Base-by-base conservation (phyloP, 2,329 filamentous ascomycete species). In the Venturia oleaginea region DNA sequence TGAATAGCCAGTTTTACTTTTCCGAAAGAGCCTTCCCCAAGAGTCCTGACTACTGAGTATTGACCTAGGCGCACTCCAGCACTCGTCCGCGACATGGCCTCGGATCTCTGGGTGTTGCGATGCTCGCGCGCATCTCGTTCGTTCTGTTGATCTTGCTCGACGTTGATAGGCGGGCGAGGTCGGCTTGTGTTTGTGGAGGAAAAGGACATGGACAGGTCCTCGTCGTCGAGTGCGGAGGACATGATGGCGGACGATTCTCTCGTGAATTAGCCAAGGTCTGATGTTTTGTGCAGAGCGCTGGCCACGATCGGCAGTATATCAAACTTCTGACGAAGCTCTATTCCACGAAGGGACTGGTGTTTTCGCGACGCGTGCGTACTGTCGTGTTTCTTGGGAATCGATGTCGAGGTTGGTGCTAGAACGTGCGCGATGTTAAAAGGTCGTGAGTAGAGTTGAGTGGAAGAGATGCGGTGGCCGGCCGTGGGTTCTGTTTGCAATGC, bases 1-100 rank as follows among this genome's bases (percentile, higher is more conserved):
- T 99, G 94, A 51, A 92, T 89, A 27, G 94, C 94, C 71, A 99
- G 85, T 81, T 97, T 97, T 75, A 99, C 94, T 80, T 99, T 99
- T 71, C 94, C 94, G 75, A 99, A 99, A 2, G 92, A 97, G 59
- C 94, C 94, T 78, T 99, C 94, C 65, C 94, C 94, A 17, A 99
- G 83, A 19, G 93, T 97, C 75, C 87, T 88, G 70, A 96, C 83
- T 65, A 97, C 88, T 71, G 89, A 90, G 80, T 99, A 99, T 76
- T 92, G 90, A 69, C 92, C 92, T 72, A 97, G 86, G 69, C 93
- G 87, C 68, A 86, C 84, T 78, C 84, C 87, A 79, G 76, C 69
- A 73, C 79, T 69, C 77, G 80, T 67, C 73, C 75, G 46, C 76
- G 77, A 66, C 77, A 80, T 74, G 79, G 77, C 68, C 68, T 73